Evolutionary conservation across 257 asterid species (phyloP), one percentile per base, ranked within the genome.

Genomic region (Gynochthodes officinalis): DNA sequence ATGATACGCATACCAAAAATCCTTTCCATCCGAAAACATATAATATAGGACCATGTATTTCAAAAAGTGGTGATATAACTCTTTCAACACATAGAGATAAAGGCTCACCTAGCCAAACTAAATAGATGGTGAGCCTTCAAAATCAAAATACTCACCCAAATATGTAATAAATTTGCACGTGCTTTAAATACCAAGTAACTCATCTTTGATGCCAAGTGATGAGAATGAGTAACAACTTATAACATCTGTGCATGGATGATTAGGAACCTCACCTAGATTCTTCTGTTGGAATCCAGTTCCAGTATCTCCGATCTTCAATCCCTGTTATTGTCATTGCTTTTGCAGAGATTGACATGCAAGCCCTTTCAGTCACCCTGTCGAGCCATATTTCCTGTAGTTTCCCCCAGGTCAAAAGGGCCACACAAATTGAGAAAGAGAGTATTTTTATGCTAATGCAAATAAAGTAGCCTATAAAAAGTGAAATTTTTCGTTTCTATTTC

Each of bases 241-340:
- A 11, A 27, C 7, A 53, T 37, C 13, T 16, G 14, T 5, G 5
- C 18, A n/a, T 27, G 42, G 66, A 68, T 13, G n/a, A 73, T 40
- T 21, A 32, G 12, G 66, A 76, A 54, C 67, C 85, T 59, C 64
- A 91, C 98, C 97, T 87, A 40, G 98, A 94, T 84, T 94, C 98
- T 76, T 91, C 96, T 13, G 98, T 89, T 14, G 97, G 93, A 80
- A 94, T 64, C 96, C 96, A 91, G 73, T 82, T 91, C 97, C 98
- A 94, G 79, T 94, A 89, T 82, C 98, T 87, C 80, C 96, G 83
- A 76, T 94, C 98, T 74, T 91, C 98, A 69, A 94, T 86, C 71
- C 96, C 97, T 9, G 98, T 94, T 65, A 94, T 91, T 25, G 89
- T 42, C 98, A 94, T 81, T 37, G 86, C 93, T 77, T 88, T 91